These are phyloP conservation scores for Warburgia ugandensis DNA, from an alignment of 164 flowering plant genomes.

Conservation along the genomic window DNA sequence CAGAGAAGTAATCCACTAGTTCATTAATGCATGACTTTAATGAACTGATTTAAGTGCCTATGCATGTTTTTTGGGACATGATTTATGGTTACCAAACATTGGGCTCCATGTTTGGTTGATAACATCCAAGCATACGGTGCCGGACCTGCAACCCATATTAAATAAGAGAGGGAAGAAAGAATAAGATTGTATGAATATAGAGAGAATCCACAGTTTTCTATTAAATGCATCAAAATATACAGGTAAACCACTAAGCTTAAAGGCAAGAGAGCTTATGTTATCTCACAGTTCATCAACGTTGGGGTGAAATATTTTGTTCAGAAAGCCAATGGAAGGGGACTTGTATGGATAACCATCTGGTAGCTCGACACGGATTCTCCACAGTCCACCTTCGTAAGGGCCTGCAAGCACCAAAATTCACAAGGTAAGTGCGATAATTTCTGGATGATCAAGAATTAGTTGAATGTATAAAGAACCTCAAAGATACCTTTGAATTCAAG, in stretches of 20 bases:
- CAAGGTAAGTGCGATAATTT: background rate
- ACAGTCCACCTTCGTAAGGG: constrained; percentile 90
- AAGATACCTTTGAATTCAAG: too few relatives aligned
- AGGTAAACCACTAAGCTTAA: background rate
- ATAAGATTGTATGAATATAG: background rate
- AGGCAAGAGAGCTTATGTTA: too few relatives aligned
- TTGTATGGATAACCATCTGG: constrained; percentile 97
- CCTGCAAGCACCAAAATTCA: constrained; percentile 39
- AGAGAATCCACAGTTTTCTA: too few relatives aligned
- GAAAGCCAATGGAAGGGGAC: constrained; percentile 89
- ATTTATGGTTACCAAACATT: constrained; percentile 66
- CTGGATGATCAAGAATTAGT: background rate
- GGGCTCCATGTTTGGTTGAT: constrained; percentile 98
- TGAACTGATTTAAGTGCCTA: background rate
- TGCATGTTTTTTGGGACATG: background rate
- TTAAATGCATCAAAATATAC: too few relatives aligned
- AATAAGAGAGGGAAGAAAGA: background rate
- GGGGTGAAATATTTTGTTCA: constrained; percentile 93
- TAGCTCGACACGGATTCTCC: constrained; percentile 92
- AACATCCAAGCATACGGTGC: constrained; percentile 97
- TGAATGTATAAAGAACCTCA: background rate
- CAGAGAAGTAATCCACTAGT: background rate
- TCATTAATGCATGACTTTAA: background rate
- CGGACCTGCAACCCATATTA: constrained; percentile 57
- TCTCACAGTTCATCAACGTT: constrained; percentile 92